phyloP scores from a whole-genome alignment of 495 filamentous ascomycete genomes.

The Penicillium silybi region DNA sequence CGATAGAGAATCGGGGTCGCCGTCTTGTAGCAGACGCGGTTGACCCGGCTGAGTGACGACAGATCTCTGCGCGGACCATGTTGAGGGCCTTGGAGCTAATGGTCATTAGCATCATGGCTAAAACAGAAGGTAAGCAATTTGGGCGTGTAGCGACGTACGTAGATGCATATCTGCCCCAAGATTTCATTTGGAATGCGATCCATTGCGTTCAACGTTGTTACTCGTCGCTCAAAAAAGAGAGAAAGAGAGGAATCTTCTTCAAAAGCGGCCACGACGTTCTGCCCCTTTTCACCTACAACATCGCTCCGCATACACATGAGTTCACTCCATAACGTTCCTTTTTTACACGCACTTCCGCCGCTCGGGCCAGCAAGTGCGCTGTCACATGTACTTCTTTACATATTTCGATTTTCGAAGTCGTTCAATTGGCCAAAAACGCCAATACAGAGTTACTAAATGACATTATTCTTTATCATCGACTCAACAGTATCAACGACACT shows the following conservation, averaged over 20 bases:
- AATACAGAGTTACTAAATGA: not conserved
- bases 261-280: too few relatives aligned
- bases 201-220: too few relatives aligned
- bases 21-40: not conserved
- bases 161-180: not conserved
- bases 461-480: slow-evolving; percentile 15
- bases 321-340: too few relatives aligned
- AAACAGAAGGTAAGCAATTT: not conserved
- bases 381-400: not conserved
- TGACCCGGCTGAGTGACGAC: not conserved
- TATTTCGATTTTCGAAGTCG: not conserved
- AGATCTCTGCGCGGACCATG: not conserved
- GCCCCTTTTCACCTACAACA: too few relatives aligned
- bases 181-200: not conserved
- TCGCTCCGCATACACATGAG: too few relatives aligned
- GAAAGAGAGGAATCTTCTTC: too few relatives aligned
- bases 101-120: not conserved
- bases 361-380: too few relatives aligned
- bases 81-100: not conserved
- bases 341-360: too few relatives aligned
- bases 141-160: not conserved
- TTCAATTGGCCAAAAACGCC: not conserved
- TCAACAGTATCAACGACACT: slow-evolving; percentile 26
- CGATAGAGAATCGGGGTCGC: not conserved
- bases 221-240: too few relatives aligned